Evolutionary conservation across 768 basidiomycete species (phyloP).

Genomic region (Nidularia pulvinata): DNA sequence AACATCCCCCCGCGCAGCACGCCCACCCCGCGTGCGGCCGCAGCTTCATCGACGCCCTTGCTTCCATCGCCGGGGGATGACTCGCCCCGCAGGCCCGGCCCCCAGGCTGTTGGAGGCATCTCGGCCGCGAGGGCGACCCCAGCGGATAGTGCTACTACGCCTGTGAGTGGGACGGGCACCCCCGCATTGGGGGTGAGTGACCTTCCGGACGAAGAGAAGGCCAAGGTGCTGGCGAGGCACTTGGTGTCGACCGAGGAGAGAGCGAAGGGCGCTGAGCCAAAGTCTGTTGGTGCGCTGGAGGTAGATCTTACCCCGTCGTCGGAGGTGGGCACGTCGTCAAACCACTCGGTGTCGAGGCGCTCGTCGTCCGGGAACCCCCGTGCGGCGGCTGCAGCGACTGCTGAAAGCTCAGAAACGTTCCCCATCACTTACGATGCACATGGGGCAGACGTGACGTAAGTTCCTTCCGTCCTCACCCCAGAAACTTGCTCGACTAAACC

Average conservation of each 20-base stretch:
- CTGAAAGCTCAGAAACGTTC: constrained; percentile 67
- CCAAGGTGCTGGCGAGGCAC: constrained; percentile 76
- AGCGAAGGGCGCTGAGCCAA: constrained; percentile 22
- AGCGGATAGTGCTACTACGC: constrained; percentile 3
- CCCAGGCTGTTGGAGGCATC: constrained; percentile 24
- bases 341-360: constrained; percentile 10
- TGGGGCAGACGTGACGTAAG: constrained; percentile 93
- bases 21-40: constrained; percentile 10
- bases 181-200: constrained; percentile 48
- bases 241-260: constrained; percentile 77
- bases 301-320: background rate
- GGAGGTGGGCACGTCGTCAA: constrained; percentile 9
- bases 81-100: constrained; percentile 8
- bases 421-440: constrained; percentile 87
- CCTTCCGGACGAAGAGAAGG: constrained; percentile 83
- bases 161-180: constrained; percentile 19
- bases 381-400: constrained; percentile 16
- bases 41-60: constrained; percentile 9
- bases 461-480: constrained; percentile 11
- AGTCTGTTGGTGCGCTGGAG: constrained; percentile 13
- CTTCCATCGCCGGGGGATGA: constrained; percentile 8
- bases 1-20: constrained; percentile 48
- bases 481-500: background rate
- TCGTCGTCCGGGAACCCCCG: constrained; percentile 15
- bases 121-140: constrained; percentile 18